Base-by-base conservation (phyloP, 1,284 basidiomycete species). In the Xerocomus minutiporus region DNA sequence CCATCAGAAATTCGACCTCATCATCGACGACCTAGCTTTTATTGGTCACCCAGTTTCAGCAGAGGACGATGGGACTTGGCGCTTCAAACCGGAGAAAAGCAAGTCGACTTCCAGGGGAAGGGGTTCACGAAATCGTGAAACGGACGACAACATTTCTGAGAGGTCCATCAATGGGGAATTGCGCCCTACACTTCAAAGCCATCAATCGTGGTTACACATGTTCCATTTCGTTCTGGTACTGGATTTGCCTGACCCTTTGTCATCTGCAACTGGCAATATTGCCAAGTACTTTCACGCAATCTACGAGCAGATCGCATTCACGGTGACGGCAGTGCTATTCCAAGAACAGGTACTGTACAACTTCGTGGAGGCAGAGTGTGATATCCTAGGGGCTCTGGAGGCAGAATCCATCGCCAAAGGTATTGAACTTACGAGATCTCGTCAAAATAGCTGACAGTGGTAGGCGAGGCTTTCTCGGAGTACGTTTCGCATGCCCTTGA, bases 1-100 rank as follows among this genome's bases (percentile, higher is more conserved):
- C 65, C 93, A 98, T 70, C 91, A 93, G 67, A 93, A 93, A 65
- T 98, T 97, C 65, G 94, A 97, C 68, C 80, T 99, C 28, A 72
- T 90, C 42, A 86, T 97, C 20, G 94, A 98, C 63, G 89, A 95
- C 62, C 78, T 98, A n/a, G 90, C 86, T 2, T 98, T 98, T 66
- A 79, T 98, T 38, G 96, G 96, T 0, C 95, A 98, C 69, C 96
- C 96, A 0, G 93, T 98, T 1, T 88, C 86, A 61, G 81, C 84
- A 9, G 86, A 88, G 32, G 63, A 76, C n/a, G 86, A 89, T 59
- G 89, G 86, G 1, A 72, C 69, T 6, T 92, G 90, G 90, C 72
- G 72, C 32, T 88, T 88, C 66, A 82, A 78, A 62, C 70, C 73
- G n/a, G 83, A 85, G 61, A 82, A 78, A 58, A 58, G 64, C 50